Evolutionary conservation across 345 rosid genomes (phyloP).

Genomic region (Eucalyptus regnans): DNA sequence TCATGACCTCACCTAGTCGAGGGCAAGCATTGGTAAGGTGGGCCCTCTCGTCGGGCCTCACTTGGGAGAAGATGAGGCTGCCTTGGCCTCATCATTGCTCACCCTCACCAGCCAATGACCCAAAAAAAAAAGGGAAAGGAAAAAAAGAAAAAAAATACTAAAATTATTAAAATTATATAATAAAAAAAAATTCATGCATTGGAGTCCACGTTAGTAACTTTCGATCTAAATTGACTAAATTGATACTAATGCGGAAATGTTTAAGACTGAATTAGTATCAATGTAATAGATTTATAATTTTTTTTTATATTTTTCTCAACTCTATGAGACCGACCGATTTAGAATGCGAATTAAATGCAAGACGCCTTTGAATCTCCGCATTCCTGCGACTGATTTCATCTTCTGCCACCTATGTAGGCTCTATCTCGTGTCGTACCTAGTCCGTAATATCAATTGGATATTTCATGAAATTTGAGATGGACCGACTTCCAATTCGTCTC

Average conservation of each 20-base stretch:
- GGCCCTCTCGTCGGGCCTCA: too few species aligned
- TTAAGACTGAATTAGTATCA: accelerated
- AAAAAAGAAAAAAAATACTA: too few species aligned
- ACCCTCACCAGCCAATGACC: background rate
- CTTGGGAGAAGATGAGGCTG: too few species aligned
- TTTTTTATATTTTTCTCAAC: accelerated
- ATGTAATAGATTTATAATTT: too few species aligned
- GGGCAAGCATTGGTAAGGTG: too few species aligned
- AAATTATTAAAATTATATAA: too few species aligned
- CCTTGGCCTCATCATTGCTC: background rate
- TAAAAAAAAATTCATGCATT: too few species aligned
- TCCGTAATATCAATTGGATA: background rate
- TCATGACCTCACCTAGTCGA: too few species aligned
- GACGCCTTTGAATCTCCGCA: accelerated
- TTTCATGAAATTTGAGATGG: background rate
- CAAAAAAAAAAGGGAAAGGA: accelerated
- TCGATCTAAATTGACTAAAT: accelerated
- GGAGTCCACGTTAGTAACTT: accelerated
- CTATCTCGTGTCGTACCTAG: background rate
- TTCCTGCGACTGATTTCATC: background rate
- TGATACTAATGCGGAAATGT: accelerated
- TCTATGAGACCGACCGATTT: accelerated
- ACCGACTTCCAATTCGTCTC: background rate
- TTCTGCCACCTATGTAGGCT: accelerated
- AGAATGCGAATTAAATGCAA: too few species aligned